Conservation (phyloP, 2,329 filamentous ascomycete species). For the Xylariaceae sp. region DNA sequence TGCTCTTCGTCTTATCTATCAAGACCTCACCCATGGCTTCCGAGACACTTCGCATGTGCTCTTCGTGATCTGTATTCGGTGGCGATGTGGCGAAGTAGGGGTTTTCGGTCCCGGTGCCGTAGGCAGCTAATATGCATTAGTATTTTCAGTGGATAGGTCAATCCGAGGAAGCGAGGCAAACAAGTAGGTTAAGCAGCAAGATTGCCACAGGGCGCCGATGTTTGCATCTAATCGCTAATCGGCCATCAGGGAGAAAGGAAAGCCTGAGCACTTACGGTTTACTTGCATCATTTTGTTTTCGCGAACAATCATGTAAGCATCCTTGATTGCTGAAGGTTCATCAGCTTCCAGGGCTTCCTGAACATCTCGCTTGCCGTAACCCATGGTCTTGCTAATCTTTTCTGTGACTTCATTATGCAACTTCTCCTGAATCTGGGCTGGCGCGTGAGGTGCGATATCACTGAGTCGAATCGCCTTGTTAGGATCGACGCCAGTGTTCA, state of each 20-base stretch:
- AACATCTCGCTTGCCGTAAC: slow-evolving; percentile 90
- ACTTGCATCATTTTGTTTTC: slow-evolving; percentile 97
- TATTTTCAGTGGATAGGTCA: background rate
- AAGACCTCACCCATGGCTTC: slow-evolving; percentile 42
- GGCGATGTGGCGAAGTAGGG: slow-evolving; percentile 43
- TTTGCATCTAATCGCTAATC: too few species aligned
- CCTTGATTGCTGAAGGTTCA: slow-evolving; percentile 96
- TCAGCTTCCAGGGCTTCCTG: slow-evolving; percentile 88
- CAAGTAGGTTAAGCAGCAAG: slow-evolving; percentile 4
- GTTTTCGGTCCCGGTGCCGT: slow-evolving; percentile 37
- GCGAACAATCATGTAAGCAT: slow-evolving; percentile 95
- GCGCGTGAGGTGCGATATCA: slow-evolving; percentile 74
- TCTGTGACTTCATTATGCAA: slow-evolving; percentile 89
- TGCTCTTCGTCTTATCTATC: slow-evolving; percentile 13
- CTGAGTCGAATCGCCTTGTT: slow-evolving; percentile 84
- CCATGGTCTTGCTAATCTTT: slow-evolving; percentile 97
- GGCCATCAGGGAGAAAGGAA: slow-evolving; percentile 1
- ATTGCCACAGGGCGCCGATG: too few species aligned
- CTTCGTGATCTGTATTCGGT: slow-evolving; percentile 44
- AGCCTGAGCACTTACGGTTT: slow-evolving; percentile 64
- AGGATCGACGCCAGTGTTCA: slow-evolving; percentile 89
- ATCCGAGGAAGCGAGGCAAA: background rate
- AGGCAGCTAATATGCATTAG: slow-evolving; percentile 45
- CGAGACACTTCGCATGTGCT: slow-evolving; percentile 54
- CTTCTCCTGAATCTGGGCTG: slow-evolving; percentile 77